Evolutionary conservation across 805 yeast species (phyloP).

Genomic region (Lachancea mirantina): DNA sequence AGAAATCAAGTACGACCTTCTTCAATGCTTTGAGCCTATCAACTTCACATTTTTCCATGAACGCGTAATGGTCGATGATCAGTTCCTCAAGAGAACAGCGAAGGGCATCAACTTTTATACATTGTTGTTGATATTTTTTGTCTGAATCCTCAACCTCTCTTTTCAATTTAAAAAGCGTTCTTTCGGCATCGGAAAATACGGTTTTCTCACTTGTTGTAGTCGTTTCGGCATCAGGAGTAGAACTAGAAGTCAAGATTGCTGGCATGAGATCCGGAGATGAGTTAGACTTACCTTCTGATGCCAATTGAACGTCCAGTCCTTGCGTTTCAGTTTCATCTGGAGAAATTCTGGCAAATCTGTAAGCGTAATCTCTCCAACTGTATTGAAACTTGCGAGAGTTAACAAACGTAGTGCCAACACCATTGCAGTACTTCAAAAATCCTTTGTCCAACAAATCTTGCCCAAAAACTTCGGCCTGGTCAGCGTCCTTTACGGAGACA

Average conservation of each 20-base stretch:
- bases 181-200: constrained; percentile 10
- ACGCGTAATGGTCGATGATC: constrained; percentile 61
- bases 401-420: constrained; percentile 67
- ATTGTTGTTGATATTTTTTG: constrained; percentile 44
- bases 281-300: constrained; percentile 14
- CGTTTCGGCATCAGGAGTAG: constrained; percentile 2
- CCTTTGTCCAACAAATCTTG: constrained; percentile 61
- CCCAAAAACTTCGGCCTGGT: constrained; percentile 64
- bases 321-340: constrained; percentile 6
- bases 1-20: constrained; percentile 65
- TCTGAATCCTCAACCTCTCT: constrained; percentile 57
- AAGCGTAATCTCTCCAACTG: constrained; percentile 74
- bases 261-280: too few species aligned
- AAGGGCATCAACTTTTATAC: constrained; percentile 52
- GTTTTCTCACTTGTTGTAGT: constrained; percentile 6
- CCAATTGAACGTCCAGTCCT: background rate
- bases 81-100: constrained; percentile 71
- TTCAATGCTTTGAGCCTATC: constrained; percentile 73
- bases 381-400: constrained; percentile 67
- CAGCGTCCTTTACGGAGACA: constrained; percentile 35
- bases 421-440: constrained; percentile 43
- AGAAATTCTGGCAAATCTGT: constrained; percentile 42
- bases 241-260: constrained; percentile 13
- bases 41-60: constrained; percentile 75
- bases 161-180: constrained; percentile 43